Evolutionary conservation across 768 basidiomycete species (phyloP).

Genomic region (Lactarius psammicola): DNA sequence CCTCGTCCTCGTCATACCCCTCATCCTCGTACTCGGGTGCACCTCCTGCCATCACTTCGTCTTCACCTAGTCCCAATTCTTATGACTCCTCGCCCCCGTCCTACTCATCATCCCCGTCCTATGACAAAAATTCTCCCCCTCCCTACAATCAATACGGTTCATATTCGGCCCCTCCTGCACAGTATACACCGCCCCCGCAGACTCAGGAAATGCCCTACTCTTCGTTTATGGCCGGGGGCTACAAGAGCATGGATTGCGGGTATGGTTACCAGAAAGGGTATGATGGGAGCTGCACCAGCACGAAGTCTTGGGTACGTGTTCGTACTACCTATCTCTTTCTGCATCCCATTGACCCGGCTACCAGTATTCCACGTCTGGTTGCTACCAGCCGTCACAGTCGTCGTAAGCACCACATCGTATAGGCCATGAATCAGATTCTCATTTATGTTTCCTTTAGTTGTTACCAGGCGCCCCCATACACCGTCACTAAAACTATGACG

Average conservation of each 20-base stretch:
- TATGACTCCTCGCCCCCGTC: slow-evolving; percentile 12
- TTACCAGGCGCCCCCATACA: slow-evolving; percentile 38
- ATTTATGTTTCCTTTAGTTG: slow-evolving; percentile 17
- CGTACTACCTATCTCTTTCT: neutral
- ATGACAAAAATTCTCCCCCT: slow-evolving; percentile 19
- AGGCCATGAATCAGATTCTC: neutral
- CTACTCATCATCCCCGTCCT: slow-evolving; percentile 36
- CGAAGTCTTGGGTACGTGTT: slow-evolving; percentile 57
- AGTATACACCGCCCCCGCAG: slow-evolving; percentile 37
- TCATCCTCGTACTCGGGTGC: slow-evolving; percentile 38
- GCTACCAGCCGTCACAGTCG: slow-evolving; percentile 12
- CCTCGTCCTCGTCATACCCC: neutral
- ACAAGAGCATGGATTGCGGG: slow-evolving; percentile 63
- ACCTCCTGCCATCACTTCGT: slow-evolving; percentile 29
- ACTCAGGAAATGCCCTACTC: slow-evolving; percentile 41
- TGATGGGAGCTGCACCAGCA: slow-evolving; percentile 51
- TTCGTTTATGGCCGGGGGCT: slow-evolving; percentile 60
- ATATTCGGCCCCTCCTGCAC: slow-evolving; percentile 31
- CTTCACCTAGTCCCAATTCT: neutral
- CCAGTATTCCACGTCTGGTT: slow-evolving; percentile 19
- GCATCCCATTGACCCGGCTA: neutral
- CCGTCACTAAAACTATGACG: slow-evolving; percentile 42
- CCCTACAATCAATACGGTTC: slow-evolving; percentile 17
- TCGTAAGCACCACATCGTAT: neutral
- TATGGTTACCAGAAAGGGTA: slow-evolving; percentile 61